phyloP scores from a whole-genome alignment of 2,329 filamentous ascomycete species.

The Penicillium sp. region DNA sequence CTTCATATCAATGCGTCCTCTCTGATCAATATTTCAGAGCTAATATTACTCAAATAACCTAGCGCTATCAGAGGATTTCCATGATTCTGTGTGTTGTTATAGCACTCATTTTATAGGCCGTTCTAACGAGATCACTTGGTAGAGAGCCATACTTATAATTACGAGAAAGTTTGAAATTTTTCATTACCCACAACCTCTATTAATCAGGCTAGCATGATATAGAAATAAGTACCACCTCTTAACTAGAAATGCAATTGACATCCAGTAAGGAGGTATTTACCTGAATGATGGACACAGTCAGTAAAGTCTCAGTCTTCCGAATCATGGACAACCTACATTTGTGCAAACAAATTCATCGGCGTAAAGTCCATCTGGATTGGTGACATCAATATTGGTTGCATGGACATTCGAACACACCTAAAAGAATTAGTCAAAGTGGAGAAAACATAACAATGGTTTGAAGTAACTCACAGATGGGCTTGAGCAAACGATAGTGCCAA shows the following conservation, averaged over 20 bases:
- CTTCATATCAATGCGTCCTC: slow-evolving; percentile 46
- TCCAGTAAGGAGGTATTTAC: neutral
- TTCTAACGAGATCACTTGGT: neutral
- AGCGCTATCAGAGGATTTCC: neutral
- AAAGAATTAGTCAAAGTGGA: neutral
- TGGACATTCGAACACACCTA: slow-evolving; percentile 50
- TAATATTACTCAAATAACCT: neutral
- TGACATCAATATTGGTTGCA: slow-evolving; percentile 47
- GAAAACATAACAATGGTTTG: neutral
- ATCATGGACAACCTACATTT: slow-evolving; percentile 36
- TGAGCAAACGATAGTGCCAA: slow-evolving; percentile 52
- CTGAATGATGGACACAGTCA: neutral
- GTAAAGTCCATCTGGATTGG: slow-evolving; percentile 48
- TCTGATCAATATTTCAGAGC: neutral
- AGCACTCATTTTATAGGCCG: neutral
- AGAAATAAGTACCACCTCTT: neutral
- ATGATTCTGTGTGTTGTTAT: neutral
- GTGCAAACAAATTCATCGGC: slow-evolving; percentile 42
- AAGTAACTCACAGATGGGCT: slow-evolving; percentile 47
- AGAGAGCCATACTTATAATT: neutral
- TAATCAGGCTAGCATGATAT: neutral
- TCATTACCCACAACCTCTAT: neutral
- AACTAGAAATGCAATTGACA: neutral
- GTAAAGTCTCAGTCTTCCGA: neutral
- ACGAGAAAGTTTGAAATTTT: neutral